These are phyloP conservation scores for Sphenostylis stenocarpa DNA, from an alignment of 306 rosid species.

Conservation along the genomic window DNA sequence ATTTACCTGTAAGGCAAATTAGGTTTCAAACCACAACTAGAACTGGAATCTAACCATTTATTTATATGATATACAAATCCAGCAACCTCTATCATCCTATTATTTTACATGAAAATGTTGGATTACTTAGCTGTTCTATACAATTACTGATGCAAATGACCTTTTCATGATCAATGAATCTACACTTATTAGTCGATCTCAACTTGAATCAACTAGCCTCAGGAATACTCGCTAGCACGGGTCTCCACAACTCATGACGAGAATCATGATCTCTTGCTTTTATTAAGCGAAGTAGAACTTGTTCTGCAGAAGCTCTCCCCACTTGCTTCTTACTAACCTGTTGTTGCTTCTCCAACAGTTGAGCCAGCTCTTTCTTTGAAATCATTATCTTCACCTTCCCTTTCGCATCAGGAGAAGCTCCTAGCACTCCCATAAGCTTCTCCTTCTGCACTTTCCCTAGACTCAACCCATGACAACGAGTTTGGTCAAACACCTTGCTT, in stretches of 20 bases:
- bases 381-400: constrained; percentile 60
- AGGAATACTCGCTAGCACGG: constrained; percentile 18
- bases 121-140: neutral
- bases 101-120: neutral
- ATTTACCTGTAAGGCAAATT: too few relatives aligned
- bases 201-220: neutral
- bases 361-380: constrained; percentile 52
- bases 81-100: neutral
- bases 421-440: constrained; percentile 24
- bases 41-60: neutral
- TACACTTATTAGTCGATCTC: neutral
- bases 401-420: neutral
- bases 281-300: neutral
- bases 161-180: neutral
- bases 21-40: too few relatives aligned
- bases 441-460: constrained; percentile 19
- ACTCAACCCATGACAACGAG: neutral
- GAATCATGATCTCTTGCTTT: neutral
- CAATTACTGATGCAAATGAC: neutral
- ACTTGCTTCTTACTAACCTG: neutral
- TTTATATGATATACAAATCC: too few relatives aligned
- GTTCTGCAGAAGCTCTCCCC: neutral
- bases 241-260: constrained; percentile 29
- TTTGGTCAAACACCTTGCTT: constrained; percentile 33
- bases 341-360: constrained; percentile 37